These are phyloP conservation scores for Diaporthe sp. DNA, from an alignment of 2,329 filamentous ascomycete genomes.

Conservation along the genomic window DNA sequence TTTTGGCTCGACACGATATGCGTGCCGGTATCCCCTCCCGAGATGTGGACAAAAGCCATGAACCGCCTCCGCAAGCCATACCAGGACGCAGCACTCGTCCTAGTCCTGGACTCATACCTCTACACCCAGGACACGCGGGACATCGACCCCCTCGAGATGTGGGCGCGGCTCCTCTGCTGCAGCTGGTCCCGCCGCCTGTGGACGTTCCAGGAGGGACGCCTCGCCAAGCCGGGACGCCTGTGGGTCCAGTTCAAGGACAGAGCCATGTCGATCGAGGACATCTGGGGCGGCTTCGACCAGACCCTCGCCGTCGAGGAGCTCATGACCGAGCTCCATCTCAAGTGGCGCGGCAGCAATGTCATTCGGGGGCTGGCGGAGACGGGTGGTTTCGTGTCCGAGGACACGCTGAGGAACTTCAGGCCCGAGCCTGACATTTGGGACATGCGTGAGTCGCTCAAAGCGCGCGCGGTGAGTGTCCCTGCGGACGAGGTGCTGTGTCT, in stretches of 20 bases:
- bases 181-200: slow-evolving; percentile 15
- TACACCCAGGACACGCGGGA: neutral
- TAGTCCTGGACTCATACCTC: slow-evolving; percentile 15
- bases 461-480: neutral
- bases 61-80: slow-evolving; percentile 9
- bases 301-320: neutral
- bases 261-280: neutral
- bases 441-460: slow-evolving; percentile 3
- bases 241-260: neutral
- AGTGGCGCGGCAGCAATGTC: neutral
- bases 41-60: slow-evolving; percentile 1
- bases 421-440: neutral
- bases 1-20: slow-evolving; percentile 21
- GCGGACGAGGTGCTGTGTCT: slow-evolving; percentile 11
- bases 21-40: neutral
- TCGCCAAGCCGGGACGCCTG: slow-evolving; percentile 1
- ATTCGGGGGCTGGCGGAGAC: neutral
- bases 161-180: slow-evolving; percentile 12
- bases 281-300: neutral
- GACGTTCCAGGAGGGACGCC: slow-evolving; percentile 18
- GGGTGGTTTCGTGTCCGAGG: neutral
- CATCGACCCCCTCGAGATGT: neutral
- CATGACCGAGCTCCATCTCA: neutral
- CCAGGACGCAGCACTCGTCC: slow-evolving; percentile 1
- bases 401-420: neutral